phyloP scores from a whole-genome alignment of 2,329 filamentous ascomycete genomes.

The Aureobasidium lini region DNA sequence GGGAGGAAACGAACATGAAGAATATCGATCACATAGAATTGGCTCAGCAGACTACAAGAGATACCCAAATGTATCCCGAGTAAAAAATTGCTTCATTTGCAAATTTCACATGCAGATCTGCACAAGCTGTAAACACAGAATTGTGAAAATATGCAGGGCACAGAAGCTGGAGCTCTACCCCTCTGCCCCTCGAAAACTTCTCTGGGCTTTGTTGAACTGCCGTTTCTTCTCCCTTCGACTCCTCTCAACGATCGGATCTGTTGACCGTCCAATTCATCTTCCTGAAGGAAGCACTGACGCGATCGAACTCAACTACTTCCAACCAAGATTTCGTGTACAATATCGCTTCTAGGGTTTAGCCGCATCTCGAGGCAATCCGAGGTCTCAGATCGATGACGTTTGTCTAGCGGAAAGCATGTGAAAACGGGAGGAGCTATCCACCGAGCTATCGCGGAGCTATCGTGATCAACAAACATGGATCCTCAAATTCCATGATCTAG shows the following conservation, averaged over 20 bases:
- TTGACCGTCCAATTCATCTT: neutral
- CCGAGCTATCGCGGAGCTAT: conserved; percentile 9
- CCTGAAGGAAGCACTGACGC: conserved; percentile 11
- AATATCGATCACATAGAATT: neutral
- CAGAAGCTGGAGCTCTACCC: neutral
- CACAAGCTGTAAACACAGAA: neutral
- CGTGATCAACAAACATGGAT: conserved; percentile 4
- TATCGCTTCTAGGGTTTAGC: neutral
- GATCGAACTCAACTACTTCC: neutral
- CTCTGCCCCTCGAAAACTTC: neutral
- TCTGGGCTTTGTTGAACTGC: neutral
- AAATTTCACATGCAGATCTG: neutral
- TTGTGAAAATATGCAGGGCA: neutral
- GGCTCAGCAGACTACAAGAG: conserved; percentile 1
- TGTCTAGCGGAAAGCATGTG: conserved; percentile 7
- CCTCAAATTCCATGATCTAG: neutral
- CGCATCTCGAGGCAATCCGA: neutral
- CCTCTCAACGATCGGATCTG: conserved; percentile 8
- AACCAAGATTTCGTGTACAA: neutral
- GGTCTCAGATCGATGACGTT: conserved; percentile 8
- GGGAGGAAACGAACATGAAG: neutral
- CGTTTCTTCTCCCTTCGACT: neutral
- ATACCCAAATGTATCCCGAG: conserved; percentile 1
- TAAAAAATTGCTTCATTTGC: neutral
- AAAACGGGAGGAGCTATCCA: conserved; percentile 4